Conservation (phyloP, 768 basidiomycete genomes). For the Asterophora parasitica region DNA sequence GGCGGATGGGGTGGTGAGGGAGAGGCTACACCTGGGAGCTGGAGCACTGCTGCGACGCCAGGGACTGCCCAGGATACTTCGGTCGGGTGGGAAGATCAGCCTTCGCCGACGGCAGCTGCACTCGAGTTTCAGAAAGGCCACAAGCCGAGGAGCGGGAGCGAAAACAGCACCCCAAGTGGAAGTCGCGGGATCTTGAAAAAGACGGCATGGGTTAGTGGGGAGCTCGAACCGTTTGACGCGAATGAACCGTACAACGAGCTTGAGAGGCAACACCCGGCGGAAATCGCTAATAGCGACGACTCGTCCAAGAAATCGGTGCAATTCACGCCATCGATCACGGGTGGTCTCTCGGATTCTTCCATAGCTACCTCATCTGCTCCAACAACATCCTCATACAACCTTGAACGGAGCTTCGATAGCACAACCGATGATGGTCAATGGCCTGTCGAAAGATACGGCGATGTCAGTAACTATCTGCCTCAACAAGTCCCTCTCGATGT, state of each 20-base stretch:
- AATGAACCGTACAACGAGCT: slow-evolving; percentile 5
- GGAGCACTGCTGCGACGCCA: slow-evolving; percentile 78
- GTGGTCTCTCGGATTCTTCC: slow-evolving; percentile 22
- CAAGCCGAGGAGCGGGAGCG: slow-evolving; percentile 25
- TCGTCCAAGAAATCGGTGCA: slow-evolving; percentile 40
- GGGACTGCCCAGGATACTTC: slow-evolving; percentile 34
- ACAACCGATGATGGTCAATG: neutral
- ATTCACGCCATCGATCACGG: slow-evolving; percentile 43
- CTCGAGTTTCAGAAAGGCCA: slow-evolving; percentile 17
- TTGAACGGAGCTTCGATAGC: neutral
- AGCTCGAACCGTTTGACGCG: slow-evolving; percentile 30
- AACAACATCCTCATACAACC: slow-evolving; percentile 18
- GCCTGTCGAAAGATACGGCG: neutral
- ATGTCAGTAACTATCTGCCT: slow-evolving; percentile 1
- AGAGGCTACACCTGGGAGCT: slow-evolving; percentile 49
- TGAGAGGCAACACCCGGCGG: neutral
- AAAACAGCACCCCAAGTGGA: slow-evolving; percentile 20
- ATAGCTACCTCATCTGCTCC: slow-evolving; percentile 16
- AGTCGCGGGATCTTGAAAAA: slow-evolving; percentile 13
- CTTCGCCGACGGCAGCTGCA: slow-evolving; percentile 13
- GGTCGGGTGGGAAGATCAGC: slow-evolving; percentile 12
- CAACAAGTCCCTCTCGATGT: slow-evolving; percentile 1
- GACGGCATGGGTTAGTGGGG: slow-evolving; percentile 37
- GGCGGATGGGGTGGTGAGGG: slow-evolving; percentile 18
- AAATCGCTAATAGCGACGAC: slow-evolving; percentile 26